These are phyloP conservation scores for Colletotrichum liriopes DNA, from an alignment of 2,329 filamentous ascomycete genomes.

Conservation along the genomic window DNA sequence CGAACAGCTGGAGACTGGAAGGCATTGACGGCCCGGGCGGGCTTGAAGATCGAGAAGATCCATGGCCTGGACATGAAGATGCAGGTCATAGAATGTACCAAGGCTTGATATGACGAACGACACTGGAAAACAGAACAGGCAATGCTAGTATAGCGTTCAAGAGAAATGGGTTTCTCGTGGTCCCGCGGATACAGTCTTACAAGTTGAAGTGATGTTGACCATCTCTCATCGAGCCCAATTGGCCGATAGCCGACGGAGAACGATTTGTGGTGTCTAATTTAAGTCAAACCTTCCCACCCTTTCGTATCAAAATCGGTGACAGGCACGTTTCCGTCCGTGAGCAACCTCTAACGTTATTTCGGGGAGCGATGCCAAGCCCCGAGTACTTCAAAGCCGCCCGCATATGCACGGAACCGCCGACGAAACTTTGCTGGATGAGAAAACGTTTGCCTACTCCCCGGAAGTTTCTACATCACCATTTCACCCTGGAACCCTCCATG, in stretches of 20 bases:
- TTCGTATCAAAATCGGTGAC: not conserved
- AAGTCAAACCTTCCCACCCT: not conserved
- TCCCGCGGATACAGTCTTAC: not conserved
- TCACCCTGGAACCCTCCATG: not conserved
- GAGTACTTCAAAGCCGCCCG: not conserved
- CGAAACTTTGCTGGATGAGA: not conserved
- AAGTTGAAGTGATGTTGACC: not conserved
- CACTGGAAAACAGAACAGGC: not conserved
- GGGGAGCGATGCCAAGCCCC: not conserved
- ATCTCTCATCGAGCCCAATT: not conserved
- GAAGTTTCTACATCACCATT: not conserved
- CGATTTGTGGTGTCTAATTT: not conserved
- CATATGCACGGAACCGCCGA: not conserved
- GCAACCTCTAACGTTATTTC: too few species aligned
- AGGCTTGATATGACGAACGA: not conserved
- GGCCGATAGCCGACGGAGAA: too few species aligned
- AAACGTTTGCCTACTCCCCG: not conserved
- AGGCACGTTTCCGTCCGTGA: not conserved
- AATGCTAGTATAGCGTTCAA: not conserved
- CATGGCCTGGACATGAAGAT: slow-evolving; percentile 33
- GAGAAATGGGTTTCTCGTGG: not conserved
- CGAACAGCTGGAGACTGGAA: slow-evolving; percentile 48
- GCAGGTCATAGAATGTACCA: slow-evolving; percentile 38
- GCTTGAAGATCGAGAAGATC: slow-evolving; percentile 48
- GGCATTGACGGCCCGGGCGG: slow-evolving; percentile 45